Base-by-base conservation (phyloP, 2,329 filamentous ascomycete species). In the Botryotinia narcissicola region DNA sequence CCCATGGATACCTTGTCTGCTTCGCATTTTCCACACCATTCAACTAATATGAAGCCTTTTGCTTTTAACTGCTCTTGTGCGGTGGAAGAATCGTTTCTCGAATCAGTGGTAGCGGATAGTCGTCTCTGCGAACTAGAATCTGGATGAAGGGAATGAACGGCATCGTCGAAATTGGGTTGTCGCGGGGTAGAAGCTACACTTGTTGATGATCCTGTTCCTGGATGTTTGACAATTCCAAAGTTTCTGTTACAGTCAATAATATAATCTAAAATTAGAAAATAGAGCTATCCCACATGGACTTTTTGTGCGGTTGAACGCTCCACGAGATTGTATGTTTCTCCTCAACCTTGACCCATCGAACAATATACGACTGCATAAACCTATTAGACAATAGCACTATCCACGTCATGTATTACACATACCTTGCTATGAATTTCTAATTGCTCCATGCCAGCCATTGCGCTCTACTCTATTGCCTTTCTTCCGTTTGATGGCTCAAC, bases 391-490 rank as follows among this genome's bases (percentile, higher is more conserved):
- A 32, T 48, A 63, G 20, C 32, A 16, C 51, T 44, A 59, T 57
- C 63, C 72, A 67, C 37, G 29, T 22, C 37, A 48, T 37, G 22
- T 32, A 29, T 32, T 44, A 35, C 35, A 66, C 86, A 78, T 88
- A 96, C 95, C 90, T 97, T 97, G 90, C 94, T 97, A 84, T 98
- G 95, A 78, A 99, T 93, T 83, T 98, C 94, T 78, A 99, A 88
- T 85, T 97, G 93, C 86, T 99, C 96, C 86, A 98, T 97, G 81
- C 93, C 94, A 74, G 93, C 94, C 95, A 97, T 97, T 75, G 74
- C 70, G 75, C 93, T 76, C 92, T 93, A 93, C 95, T 96, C 51
- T 62, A 42, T 63, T 70, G 71, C 62, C 62, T 48, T 67, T 57
- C 44, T 57, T 69, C 63, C 37, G 14, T 29, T 25, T 14, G 54